Evolutionary conservation across 192 early-diverging fungal species (phyloP).

Genomic region (Mycoemilia scoparia): DNA sequence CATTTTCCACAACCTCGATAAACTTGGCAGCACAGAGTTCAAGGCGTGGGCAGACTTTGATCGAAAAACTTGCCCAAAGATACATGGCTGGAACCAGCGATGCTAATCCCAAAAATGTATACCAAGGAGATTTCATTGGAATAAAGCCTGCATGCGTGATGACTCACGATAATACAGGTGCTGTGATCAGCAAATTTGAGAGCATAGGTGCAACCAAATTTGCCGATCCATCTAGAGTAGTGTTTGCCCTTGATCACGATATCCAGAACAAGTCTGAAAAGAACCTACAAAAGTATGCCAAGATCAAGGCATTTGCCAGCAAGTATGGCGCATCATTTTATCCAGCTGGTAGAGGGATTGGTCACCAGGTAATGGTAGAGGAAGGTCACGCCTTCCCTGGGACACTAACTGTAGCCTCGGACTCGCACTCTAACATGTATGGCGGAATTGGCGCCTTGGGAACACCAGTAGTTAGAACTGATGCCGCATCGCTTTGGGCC

Average conservation of each 20-base stretch:
- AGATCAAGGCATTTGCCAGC: conserved; percentile 69
- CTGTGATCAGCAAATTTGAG: conserved; percentile 83
- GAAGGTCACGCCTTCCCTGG: conserved; percentile 91
- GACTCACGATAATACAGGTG: conserved; percentile 96
- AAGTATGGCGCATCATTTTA: conserved; percentile 76
- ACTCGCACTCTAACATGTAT: conserved; percentile 99
- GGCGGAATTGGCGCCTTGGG: conserved; percentile 90
- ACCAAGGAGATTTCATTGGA: conserved; percentile 83
- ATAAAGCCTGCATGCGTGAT: conserved; percentile 83
- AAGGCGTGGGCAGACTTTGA: conserved; percentile 50
- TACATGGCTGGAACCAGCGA: conserved; percentile 62
- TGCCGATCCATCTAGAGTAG: conserved; percentile 57
- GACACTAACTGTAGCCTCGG: conserved; percentile 87
- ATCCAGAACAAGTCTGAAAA: conserved; percentile 92
- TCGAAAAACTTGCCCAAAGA: conserved; percentile 91
- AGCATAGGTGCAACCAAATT: conserved; percentile 79
- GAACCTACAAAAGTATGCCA: conserved; percentile 74
- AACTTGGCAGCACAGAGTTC: conserved; percentile 7
- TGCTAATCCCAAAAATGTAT: conserved; percentile 45
- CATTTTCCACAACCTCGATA: too few species aligned
- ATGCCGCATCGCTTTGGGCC: conserved; percentile 97
- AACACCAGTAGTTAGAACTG: conserved; percentile 93
- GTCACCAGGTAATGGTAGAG: conserved; percentile 94
- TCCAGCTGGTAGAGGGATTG: conserved; percentile 92
- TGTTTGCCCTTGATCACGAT: conserved; percentile 97